Evolutionary conservation across 257 asterid genomes (phyloP).

Genomic region (Nicotiana benthamiana): DNA sequence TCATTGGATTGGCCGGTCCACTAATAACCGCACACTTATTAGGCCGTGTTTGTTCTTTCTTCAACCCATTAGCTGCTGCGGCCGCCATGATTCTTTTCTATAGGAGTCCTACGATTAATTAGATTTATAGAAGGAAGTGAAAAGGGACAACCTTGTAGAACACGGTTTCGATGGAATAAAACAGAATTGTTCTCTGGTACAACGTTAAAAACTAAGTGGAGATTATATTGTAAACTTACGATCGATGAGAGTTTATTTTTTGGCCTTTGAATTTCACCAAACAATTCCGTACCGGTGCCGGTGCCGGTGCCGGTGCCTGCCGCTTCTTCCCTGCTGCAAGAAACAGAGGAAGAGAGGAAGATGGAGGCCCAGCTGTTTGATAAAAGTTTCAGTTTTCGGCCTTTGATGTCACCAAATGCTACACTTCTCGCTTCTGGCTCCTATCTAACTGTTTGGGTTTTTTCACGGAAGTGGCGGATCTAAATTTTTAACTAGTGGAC

Average conservation of each 20-base stretch:
- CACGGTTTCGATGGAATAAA: background rate
- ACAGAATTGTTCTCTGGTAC: background rate
- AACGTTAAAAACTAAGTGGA: background rate
- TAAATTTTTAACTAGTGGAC: background rate
- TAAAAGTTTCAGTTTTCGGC: background rate
- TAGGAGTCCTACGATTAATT: too few species aligned
- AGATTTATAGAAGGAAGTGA: background rate
- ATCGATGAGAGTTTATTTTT: background rate
- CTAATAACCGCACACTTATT: constrained; percentile 12
- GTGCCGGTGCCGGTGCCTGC: background rate
- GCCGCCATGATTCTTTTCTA: background rate
- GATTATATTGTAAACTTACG: background rate
- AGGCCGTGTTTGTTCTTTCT: background rate
- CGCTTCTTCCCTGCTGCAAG: background rate
- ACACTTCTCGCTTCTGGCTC: background rate
- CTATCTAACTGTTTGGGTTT: background rate
- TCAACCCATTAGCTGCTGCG: background rate
- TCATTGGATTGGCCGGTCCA: constrained; percentile 91
- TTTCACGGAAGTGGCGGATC: background rate
- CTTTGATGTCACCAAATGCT: background rate
- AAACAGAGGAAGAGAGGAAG: background rate
- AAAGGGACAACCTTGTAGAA: background rate
- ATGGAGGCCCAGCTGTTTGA: constrained; percentile 6
- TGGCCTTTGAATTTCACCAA: background rate
- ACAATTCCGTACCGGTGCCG: background rate